A percentile compares a stretch with the other conserved stretches of the same genome.
These are phyloP conservation scores for Clarireedia monteithiana DNA, from an alignment of 2,329 filamentous ascomycete species.

Conservation along the genomic window DNA sequence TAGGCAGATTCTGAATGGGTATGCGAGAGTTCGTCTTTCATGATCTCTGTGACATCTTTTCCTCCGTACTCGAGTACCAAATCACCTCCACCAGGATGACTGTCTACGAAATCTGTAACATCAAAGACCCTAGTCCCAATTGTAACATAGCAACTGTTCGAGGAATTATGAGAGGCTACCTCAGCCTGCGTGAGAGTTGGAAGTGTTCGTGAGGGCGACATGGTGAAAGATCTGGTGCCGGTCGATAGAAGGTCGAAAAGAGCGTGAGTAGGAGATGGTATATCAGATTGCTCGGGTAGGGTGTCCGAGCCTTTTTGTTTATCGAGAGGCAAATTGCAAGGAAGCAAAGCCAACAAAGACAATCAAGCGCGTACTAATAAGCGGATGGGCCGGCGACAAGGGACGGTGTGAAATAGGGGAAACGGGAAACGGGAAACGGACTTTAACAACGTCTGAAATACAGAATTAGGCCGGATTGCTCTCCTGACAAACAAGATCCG, in stretches of 20 bases:
- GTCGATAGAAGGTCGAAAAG: background rate
- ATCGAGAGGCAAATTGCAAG: constrained; percentile 3
- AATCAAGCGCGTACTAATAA: background rate
- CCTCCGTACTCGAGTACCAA: constrained; percentile 85
- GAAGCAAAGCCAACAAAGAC: background rate
- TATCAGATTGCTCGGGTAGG: background rate
- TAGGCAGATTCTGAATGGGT: constrained; percentile 88
- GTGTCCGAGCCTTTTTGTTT: background rate
- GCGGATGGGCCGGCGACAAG: background rate
- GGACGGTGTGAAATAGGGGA: background rate
- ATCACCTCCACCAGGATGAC: constrained; percentile 85
- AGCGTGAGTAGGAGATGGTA: background rate
- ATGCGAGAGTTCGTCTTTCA: constrained; percentile 79
- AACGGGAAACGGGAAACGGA: background rate
- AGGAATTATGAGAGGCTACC: constrained; percentile 70
- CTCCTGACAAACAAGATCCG: no score
- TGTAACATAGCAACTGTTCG: constrained; percentile 86
- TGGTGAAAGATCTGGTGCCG: constrained; percentile 17
- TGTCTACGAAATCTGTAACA: constrained; percentile 81
- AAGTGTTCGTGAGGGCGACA: constrained; percentile 73
- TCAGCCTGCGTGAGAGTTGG: constrained; percentile 77
- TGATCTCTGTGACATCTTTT: constrained; percentile 73
- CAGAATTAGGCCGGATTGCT: no score
- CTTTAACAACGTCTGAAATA: background rate
- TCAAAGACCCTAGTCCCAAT: constrained; percentile 89